Evolutionary conservation across 306 rosid genomes (phyloP).

Genomic region (Bauhinia variegata): DNA sequence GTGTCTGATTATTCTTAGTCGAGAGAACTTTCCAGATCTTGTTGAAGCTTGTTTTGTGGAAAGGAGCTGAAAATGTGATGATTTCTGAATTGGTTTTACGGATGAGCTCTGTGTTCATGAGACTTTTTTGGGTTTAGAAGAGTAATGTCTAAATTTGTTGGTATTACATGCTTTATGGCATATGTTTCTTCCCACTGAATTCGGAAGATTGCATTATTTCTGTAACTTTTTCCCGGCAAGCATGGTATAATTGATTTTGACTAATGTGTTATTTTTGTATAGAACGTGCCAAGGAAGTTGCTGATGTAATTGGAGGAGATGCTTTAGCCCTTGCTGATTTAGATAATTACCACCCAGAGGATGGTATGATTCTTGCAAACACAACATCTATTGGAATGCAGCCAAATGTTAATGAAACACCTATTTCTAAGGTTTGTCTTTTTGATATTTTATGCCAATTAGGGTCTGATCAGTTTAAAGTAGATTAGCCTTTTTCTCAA

Average conservation of each 20-base stretch:
- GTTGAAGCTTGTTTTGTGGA: slow-evolving; percentile 15
- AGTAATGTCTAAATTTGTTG: neutral
- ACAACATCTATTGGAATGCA: slow-evolving; percentile 95
- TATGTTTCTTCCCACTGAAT: slow-evolving; percentile 2
- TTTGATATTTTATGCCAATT: slow-evolving; percentile 14
- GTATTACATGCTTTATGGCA: neutral
- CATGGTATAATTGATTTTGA: slow-evolving; percentile 20
- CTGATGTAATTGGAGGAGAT: slow-evolving; percentile 74
- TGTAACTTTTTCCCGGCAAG: slow-evolving; percentile 34
- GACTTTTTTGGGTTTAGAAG: neutral
- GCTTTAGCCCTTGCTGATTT: slow-evolving; percentile 79
- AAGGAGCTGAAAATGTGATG: slow-evolving; percentile 24
- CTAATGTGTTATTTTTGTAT: slow-evolving; percentile 33
- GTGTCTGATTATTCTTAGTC: too few relatives aligned
- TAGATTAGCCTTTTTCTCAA: slow-evolving; percentile 19
- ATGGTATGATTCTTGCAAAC: slow-evolving; percentile 92
- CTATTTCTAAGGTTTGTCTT: slow-evolving; percentile 74
- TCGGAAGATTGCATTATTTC: slow-evolving; percentile 19
- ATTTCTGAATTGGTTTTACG: slow-evolving; percentile 19
- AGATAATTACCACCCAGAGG: slow-evolving; percentile 74
- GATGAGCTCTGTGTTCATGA: slow-evolving; percentile 17
- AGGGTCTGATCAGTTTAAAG: slow-evolving; percentile 21
- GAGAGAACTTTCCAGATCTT: slow-evolving; percentile 1
- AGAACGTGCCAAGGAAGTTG: slow-evolving; percentile 92
- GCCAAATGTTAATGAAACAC: slow-evolving; percentile 84